These are phyloP conservation scores for Microbotryum intermedium DNA, from an alignment of 1,284 basidiomycete genomes.

Conservation along the genomic window DNA sequence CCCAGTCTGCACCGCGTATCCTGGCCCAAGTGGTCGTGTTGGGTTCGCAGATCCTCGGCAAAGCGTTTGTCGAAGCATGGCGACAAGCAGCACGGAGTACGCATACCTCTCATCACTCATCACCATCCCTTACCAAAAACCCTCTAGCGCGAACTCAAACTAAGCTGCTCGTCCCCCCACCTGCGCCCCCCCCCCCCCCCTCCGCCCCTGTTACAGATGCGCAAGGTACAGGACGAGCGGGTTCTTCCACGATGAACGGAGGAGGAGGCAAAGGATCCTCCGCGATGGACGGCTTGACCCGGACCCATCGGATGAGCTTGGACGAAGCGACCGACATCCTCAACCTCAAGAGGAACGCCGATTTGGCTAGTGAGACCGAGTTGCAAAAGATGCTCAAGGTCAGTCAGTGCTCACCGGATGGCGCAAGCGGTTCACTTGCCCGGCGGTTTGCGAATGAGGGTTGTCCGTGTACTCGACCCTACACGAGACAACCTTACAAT, in stretches of 20 bases:
- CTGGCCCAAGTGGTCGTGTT: constrained; percentile 74
- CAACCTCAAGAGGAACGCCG: constrained; percentile 62
- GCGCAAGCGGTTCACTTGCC: neutral
- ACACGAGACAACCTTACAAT: no score
- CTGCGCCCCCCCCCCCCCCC: neutral
- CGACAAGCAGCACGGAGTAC: constrained; percentile 86
- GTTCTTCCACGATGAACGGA: constrained; percentile 41
- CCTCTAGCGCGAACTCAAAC: neutral
- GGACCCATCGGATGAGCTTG: constrained; percentile 82
- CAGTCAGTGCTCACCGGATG: constrained; percentile 35
- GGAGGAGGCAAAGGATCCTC: constrained; percentile 66
- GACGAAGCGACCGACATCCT: constrained; percentile 93
- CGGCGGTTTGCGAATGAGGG: neutral
- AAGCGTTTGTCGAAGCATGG: constrained; percentile 82
- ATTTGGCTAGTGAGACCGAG: constrained; percentile 27
- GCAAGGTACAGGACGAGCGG: neutral
- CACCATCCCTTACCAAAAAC: neutral
- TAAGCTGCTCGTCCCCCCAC: neutral
- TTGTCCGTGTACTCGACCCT: no score
- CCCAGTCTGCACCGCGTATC: constrained; percentile 43
- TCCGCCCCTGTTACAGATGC: neutral
- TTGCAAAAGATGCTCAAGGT: constrained; percentile 67
- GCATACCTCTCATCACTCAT: constrained; percentile 32
- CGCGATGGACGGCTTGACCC: constrained; percentile 59
- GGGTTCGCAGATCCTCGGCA: constrained; percentile 76